Base-by-base conservation (phyloP, 176 grass and related monocot species). In the Tuctoria greenei region DNA sequence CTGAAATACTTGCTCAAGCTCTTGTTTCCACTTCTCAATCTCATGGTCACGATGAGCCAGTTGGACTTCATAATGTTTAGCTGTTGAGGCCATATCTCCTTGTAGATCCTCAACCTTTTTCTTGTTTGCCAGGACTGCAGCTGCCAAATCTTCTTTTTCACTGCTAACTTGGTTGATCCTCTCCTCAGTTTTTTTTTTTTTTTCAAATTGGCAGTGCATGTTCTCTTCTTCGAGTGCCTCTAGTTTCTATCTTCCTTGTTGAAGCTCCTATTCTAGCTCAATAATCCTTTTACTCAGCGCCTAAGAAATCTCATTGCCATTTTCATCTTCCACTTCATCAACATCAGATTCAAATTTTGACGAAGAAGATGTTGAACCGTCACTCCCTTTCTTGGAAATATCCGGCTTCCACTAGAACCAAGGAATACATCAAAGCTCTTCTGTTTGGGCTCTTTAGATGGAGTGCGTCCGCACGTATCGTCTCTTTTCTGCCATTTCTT, bases 261-360 rank as follows among this genome's bases (percentile, higher is more conserved):
- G 83, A 38, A 98, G 89, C 59, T 98, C 84, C 62, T 94, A 79
- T 74, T 98, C 84, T n/a, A 98, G 73, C 69, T 94, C 89, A 47
- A 43, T 59, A 73, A 94, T 87, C n/a, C 87, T 88, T 61, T 76
- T 69, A 20, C 70, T 69, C 44, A 92, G 44, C 45, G 56, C 66
- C 86, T 83, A 85, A 72, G 81, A 68, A 79, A 80, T 76, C 18
- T 66, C 82, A 72, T 78, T 44, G 55, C 78, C 84, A 80, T 88
- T 88, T 73, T 72, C 79, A 40, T 90, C 75, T 78, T 71, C 72
- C 10, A 8, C 46, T 49, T 79, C 81, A 38, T 92, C 90, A 74
- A 67, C 70, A n/a, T 97, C 90, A 1, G 82, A 92, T 50, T 90
- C 89, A 34, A 82, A 94, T 50, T 95, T 91, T 1, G 87, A 84